phyloP scores from a whole-genome alignment of 768 basidiomycete genomes.

The Xerocomus potaroensis region DNA sequence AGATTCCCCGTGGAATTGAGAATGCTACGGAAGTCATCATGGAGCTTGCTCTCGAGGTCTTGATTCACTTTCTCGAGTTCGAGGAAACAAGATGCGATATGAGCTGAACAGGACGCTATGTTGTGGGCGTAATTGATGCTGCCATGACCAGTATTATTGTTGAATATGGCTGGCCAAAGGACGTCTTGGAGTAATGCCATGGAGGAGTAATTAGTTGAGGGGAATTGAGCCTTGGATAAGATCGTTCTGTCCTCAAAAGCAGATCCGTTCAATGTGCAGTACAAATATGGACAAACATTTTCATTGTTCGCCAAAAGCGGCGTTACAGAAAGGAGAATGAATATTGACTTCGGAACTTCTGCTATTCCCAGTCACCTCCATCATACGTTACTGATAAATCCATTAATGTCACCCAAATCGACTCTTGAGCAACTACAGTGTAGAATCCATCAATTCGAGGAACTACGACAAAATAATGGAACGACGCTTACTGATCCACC shows the following conservation, averaged over 20 bases:
- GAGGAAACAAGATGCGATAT: not conserved
- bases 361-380: too few species aligned
- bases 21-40: not conserved
- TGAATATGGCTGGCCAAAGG: not conserved
- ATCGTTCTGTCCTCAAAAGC: too few species aligned
- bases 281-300: not conserved
- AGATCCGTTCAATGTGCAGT: too few species aligned
- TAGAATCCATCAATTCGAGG: not conserved
- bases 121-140: not conserved
- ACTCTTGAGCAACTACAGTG: slow-evolving; percentile 13
- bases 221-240: too few species aligned
- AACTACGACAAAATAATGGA: not conserved
- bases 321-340: too few species aligned
- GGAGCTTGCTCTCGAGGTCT: not conserved
- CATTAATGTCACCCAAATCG: slow-evolving; percentile 8
- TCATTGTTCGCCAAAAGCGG: not conserved
- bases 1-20: not conserved
- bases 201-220: not conserved
- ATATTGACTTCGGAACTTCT: too few species aligned
- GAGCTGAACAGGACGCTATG: not conserved
- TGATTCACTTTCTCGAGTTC: not conserved
- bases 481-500: slow-evolving; percentile 39
- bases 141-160: not conserved
- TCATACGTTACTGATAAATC: not conserved
- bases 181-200: not conserved